Evolutionary conservation across 2,329 filamentous ascomycete species (phyloP), one percentile per base, ranked within the genome.

Genomic region (Phyllosticta paracitricarpa): DNA sequence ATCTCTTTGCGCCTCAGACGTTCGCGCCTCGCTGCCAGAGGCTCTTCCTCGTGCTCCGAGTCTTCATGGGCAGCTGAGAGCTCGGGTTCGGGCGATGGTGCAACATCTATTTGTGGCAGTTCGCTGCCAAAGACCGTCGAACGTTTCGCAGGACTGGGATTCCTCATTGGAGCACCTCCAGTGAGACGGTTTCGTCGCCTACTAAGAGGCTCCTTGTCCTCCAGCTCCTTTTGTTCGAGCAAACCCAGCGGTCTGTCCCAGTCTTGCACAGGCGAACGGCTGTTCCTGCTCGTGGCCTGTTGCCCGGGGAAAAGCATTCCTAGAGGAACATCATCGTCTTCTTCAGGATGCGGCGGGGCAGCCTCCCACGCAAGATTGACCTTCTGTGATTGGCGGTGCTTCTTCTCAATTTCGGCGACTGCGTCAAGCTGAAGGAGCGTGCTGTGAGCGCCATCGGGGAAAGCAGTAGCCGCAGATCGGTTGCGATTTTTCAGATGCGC

Each of bases 351-450:
- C 12, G 64, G 58, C 12, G 77, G 75, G 0, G 82, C 81, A 57
- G 88, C 87, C 73, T 97, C 92, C 94, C 94, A 99, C 1, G 93
- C 94, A 35, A 99, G 80, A 62, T 90, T 90, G 35, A 96, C 85
- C 62, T 87, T 89, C 69, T 89, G 89, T 61, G 83, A 82, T 68
- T 87, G 83, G 48, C 93, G 84, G 28, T 88, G 82, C 65, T 87
- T 85, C 66, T 86, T 87, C 71, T 96, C 89, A 25, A 91, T 82
- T 73, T 97, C 89, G 24, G 90, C 89, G 28, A 97, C 90, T 0
- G 91, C 89, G 69, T 99, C 93, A 66, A 97, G 82, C 71, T 99
- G 86, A 1, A 99, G 80, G 3, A 99, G 80, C 0, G 94, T 99
- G 14, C 89, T 89, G 65, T 94, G 90, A 81, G 96, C 87, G n/a